Base-by-base conservation (phyloP, 78 protist species). In the Dictyostelium firmibasis region DNA sequence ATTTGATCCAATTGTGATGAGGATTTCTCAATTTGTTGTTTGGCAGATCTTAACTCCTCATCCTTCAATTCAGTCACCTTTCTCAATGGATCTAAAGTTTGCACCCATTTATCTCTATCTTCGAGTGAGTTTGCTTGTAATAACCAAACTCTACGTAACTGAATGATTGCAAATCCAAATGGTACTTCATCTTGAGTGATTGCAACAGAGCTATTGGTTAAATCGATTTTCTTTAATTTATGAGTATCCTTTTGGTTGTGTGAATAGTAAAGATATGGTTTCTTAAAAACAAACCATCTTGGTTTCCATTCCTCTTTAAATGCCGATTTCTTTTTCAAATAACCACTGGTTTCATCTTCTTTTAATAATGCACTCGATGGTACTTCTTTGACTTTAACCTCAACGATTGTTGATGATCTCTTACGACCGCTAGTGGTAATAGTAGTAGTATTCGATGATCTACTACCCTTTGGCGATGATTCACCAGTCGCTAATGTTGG, bases 271-370 rank as follows among this genome's bases (percentile, higher is more conserved):
- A 93, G 92, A n/a, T 64, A 93, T 44, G 96, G 96, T 38, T 82
- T 93, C 69, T 86, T 93, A 23, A 86, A 77, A 11, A 85, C 96
- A 78, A 93, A 93, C 78, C 47, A 93, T 47, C 92, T 41, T 33
- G 82, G 70, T 60, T 93, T 93, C 96, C 96, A 93, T 27, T 83
- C 92, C 6, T 83, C 87, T 41, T 85, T 86, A 5, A 81, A 85
- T 50, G 87, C 88, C 1, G 93, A 86, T 82, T 93, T 85, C 92
- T 93, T 93, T 57, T 93, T 81, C 31, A 93, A 57, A 31, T 75
- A 85, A 18, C 96, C 96, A 62, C 85, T 23, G 0, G 86, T 72
- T 31, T 93, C 96, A 64, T 86, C 96, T 25, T 93, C 96, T 44
- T 89, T 89, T 47, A 89, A 43, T 16, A 89, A 18, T 6, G 94